Base-by-base conservation (phyloP, 139 green algal genomes). In the Coelastrella sp. region DNA sequence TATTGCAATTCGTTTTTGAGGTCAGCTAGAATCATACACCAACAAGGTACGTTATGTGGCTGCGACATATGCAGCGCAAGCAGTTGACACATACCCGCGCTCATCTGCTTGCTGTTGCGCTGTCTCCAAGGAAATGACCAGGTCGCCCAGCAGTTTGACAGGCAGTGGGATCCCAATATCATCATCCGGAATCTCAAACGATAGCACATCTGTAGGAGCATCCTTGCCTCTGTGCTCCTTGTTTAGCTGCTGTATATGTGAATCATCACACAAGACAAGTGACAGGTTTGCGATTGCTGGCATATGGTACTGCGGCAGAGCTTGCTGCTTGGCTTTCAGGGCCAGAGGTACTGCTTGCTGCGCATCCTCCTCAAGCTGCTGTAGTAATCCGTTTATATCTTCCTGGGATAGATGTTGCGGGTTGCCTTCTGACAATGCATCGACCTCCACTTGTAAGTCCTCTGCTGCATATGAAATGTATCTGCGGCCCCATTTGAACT, bases 121-220 rank as follows among this genome's bases (percentile, higher is more conserved):
- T 5, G 97, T 99, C 85, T 99, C 98, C 73, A 99, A 84, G 0
- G 97, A 99, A 7, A 99, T 96, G 66, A 99, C 93, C 22, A 99
- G 32, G 83, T 99, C 98, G 16, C 98, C 98, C 76, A 99, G 89
- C 89, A 99, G 90, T 75, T 94, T 94, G 7, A 97, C 54, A 7
- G 96, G 96, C 81, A 97, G 89, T 47, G 16, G 23, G n/a, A 88
- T 54, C 17, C 17, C 68, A 7, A 73, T 16, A 65, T 95, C 79
- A 0, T 96, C 93, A 22, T 97, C 95, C 4, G 83, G 92, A 89
- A 98, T 94, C 76, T 97, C 93, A 92, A 99, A 99, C 0, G 97
- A 98, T 73, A 99, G 95, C 76, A 99, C 98, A 90, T 99, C 98
- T 11, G 98, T 99, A 14, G 98, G 89, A 2, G 58, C 75, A 22